Base-by-base conservation (phyloP, 2,329 filamentous ascomycete genomes). In the Cercospora sesami region DNA sequence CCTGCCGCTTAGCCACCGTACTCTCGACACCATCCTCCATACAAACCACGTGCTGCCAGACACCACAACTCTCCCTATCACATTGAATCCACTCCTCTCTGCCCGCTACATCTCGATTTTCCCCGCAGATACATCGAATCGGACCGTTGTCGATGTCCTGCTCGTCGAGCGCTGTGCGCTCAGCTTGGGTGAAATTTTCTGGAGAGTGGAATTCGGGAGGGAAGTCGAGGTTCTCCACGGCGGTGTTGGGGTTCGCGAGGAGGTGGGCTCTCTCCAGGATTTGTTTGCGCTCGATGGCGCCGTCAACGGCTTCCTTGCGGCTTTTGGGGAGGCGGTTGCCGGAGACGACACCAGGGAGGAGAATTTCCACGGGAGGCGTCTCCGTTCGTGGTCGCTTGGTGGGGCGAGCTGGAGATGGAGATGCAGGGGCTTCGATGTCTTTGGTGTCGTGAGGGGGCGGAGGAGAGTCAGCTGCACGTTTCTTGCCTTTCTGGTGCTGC, bases 31-130 rank as follows among this genome's bases (percentile, higher is more conserved):
- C 23, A 6, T 64, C 67, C 8, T 67, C 69, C 57, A 78, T 66
- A 48, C 76, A 78, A 2, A 23, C 42, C 10, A 67, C 58, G 57
- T 78, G 75, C 73, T 78, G 75, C 75, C 76, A 78, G 9, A 75
- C 75, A 21, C 28, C 26, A 36, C 75, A 77, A 18, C 48, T 45
- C 3, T 30, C 53, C 3, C 26, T 58, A 14, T 75, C 74, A 68
- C 75, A 77, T 3, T 51, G 61, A 8, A 76, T 57, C 71, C 73
- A 75, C 5, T 70, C 63, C 6, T 58, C 61, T 26, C 60, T 51
- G 26, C 69, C 68, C 3, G 51, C 62, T 30, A 66, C 59, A 28
- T 73, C 68, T 63, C 74, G 48, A 26, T 51, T 65, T 10, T 60
- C 65, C n/a, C 74, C 74, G 57, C 76, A 78, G 39, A 75, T 67